phyloP scores from a whole-genome alignment of 352 stramenopile species.

The Pythium pyrilobum region DNA sequence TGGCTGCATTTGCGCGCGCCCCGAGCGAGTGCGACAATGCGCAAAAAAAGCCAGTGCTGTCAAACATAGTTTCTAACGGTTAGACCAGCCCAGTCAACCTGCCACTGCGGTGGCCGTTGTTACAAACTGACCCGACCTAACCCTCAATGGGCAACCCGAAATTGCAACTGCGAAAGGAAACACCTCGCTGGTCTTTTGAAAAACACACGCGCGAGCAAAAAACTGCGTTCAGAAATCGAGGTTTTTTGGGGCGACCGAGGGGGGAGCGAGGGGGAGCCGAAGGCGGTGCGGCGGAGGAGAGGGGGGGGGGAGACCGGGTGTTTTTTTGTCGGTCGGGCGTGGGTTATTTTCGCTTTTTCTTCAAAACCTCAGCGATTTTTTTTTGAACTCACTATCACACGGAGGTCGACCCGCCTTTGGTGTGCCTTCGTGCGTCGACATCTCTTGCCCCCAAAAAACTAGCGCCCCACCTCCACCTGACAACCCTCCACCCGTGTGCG shows the following conservation, averaged over 20 bases:
- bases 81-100: no score
- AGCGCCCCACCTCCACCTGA: slow-evolving; percentile 12
- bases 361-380: slow-evolving; percentile 30
- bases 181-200: slow-evolving; percentile 9
- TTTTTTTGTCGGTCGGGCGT: slow-evolving; percentile 17
- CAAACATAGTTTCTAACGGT: slow-evolving; percentile 13
- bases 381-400: slow-evolving; percentile 20
- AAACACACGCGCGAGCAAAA: slow-evolving; percentile 15
- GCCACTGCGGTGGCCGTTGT: no score
- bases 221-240: slow-evolving; percentile 16
- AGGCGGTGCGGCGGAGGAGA: background rate
- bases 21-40: background rate
- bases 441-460: slow-evolving; percentile 19
- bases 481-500: slow-evolving; percentile 6
- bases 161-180: slow-evolving; percentile 12
- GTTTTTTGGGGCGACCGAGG: slow-evolving; percentile 14
- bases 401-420: slow-evolving; percentile 13
- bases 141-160: background rate
- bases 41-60: slow-evolving; percentile 6
- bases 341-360: slow-evolving; percentile 31
- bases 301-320: slow-evolving; percentile 6
- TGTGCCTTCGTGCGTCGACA: slow-evolving; percentile 28
- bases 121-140: background rate
- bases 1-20: slow-evolving; percentile 15
- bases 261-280: background rate